Conservation (phyloP, 2,329 filamentous ascomycete genomes). For the Chaetomiaceae sp. region DNA sequence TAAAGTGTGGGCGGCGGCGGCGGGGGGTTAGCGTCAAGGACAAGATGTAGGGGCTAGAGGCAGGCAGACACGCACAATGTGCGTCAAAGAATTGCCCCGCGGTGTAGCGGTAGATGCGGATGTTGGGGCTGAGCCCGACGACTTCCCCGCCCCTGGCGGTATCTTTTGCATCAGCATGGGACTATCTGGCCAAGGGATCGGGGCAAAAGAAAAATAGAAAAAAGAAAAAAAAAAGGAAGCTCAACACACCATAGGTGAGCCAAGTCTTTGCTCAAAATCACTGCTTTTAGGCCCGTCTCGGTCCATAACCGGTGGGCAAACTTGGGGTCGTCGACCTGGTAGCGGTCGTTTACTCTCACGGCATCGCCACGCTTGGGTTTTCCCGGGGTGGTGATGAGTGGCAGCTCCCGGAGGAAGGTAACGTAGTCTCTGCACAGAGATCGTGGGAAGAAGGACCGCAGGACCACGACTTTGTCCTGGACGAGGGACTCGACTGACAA, state of each 20-base stretch:
- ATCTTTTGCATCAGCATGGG: slow-evolving; percentile 14
- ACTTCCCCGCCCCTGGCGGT: slow-evolving; percentile 71
- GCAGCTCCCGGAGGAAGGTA: slow-evolving; percentile 63
- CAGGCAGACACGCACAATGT: slow-evolving; percentile 63
- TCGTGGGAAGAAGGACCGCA: slow-evolving; percentile 70
- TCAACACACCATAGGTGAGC: slow-evolving; percentile 41
- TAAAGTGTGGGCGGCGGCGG: slow-evolving; percentile 33
- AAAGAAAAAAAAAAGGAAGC: background rate
- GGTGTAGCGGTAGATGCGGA: slow-evolving; percentile 81
- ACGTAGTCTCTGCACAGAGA: slow-evolving; percentile 73
- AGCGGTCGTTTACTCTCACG: slow-evolving; percentile 83
- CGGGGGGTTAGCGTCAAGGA: background rate
- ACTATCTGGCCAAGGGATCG: too few relatives aligned
- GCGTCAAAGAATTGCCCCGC: slow-evolving; percentile 87
- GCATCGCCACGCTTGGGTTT: slow-evolving; percentile 77
- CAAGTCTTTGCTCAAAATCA: slow-evolving; percentile 43
- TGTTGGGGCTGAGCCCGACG: slow-evolving; percentile 82
- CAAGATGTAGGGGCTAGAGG: background rate
- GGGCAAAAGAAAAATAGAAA: background rate
- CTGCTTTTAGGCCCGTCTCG: slow-evolving; percentile 66
- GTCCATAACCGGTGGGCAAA: slow-evolving; percentile 77
- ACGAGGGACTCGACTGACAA: slow-evolving; percentile 55
- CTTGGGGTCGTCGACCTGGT: slow-evolving; percentile 68
- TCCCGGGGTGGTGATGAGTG: slow-evolving; percentile 71
- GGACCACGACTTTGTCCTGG: slow-evolving; percentile 64